Conservation (phyloP, 768 basidiomycete genomes). For the Gautieria morchelliformis region DNA sequence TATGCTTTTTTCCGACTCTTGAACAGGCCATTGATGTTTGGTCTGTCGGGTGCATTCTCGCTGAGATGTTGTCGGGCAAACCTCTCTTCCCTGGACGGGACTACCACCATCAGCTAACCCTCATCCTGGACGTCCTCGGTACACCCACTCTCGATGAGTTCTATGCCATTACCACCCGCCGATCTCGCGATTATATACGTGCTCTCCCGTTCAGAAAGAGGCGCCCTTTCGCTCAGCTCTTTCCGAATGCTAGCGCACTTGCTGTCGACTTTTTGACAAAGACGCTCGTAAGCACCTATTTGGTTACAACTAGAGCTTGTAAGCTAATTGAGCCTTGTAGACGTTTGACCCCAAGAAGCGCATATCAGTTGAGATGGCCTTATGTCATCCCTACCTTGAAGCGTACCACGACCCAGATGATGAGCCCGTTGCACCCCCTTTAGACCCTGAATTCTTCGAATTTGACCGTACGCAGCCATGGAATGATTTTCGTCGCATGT, state of each 20-base stretch:
- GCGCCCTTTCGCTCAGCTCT: conserved; percentile 71
- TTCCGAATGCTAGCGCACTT: conserved; percentile 82
- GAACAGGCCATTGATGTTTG: conserved; percentile 74
- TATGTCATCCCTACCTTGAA: conserved; percentile 92
- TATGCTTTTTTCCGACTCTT: neutral
- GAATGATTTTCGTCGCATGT: too few relatives aligned
- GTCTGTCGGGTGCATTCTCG: conserved; percentile 74
- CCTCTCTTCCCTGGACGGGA: conserved; percentile 89
- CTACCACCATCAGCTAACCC: conserved; percentile 91
- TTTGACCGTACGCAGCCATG: conserved; percentile 64
- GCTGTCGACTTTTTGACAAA: conserved; percentile 74
- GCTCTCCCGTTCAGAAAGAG: conserved; percentile 89
- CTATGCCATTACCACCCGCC: conserved; percentile 86
- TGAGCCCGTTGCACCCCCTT: conserved; percentile 91
- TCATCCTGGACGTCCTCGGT: conserved; percentile 94
- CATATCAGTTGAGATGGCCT: conserved; percentile 86
- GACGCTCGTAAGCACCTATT: conserved; percentile 48
- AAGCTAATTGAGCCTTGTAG: conserved; percentile 25
- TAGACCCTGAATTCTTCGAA: conserved; percentile 94
- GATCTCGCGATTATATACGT: conserved; percentile 92
- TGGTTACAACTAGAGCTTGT: neutral
- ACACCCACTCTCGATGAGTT: conserved; percentile 97
- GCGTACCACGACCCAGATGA: conserved; percentile 97
- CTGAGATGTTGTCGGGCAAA: conserved; percentile 88
- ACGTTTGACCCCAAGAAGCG: conserved; percentile 98